phyloP scores from a whole-genome alignment of 2,329 filamentous ascomycete genomes.

The Cercospora sojina region DNA sequence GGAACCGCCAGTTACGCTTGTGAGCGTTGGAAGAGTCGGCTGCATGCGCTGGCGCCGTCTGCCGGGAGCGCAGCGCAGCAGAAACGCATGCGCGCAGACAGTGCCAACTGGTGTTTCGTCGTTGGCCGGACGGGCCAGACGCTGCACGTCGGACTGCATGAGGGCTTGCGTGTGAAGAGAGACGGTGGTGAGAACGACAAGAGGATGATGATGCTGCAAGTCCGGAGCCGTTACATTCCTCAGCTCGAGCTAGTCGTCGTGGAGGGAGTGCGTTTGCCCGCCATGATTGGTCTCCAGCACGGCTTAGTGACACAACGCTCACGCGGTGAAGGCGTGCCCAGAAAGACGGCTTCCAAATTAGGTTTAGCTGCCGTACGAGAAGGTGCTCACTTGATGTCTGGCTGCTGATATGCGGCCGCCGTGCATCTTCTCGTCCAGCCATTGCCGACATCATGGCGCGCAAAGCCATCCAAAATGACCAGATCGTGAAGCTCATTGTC shows the following conservation, averaged over 20 bases:
- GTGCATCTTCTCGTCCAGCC: neutral
- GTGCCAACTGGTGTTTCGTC: conserved; percentile 6
- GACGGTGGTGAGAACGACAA: neutral
- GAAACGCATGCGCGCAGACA: conserved; percentile 7
- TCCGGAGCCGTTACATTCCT: neutral
- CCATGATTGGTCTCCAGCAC: neutral
- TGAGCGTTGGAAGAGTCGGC: conserved; percentile 18
- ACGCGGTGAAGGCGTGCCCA: conserved; percentile 3
- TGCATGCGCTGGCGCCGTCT: conserved; percentile 21
- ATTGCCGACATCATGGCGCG: conserved; percentile 47
- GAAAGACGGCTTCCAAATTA: neutral
- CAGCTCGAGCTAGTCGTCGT: conserved; percentile 2
- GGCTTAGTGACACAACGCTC: conserved; percentile 1
- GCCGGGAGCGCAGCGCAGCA: neutral
- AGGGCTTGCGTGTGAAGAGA: neutral
- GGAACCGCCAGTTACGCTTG: conserved; percentile 19
- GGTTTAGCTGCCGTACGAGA: neutral
- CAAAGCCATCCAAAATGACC: conserved; percentile 61
- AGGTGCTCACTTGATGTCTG: neutral
- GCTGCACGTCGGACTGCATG: neutral
- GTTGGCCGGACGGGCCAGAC: conserved; percentile 7
- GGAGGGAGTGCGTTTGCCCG: conserved; percentile 1
- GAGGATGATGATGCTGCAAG: neutral
- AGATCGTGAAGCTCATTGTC: conserved; percentile 95
- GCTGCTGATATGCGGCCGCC: neutral